Percentiles rank a stretch among this genome's conserved stretches.
phyloP scores from a whole-genome alignment of 768 basidiomycete genomes.

The Tubosaeta brunneosetosa region DNA sequence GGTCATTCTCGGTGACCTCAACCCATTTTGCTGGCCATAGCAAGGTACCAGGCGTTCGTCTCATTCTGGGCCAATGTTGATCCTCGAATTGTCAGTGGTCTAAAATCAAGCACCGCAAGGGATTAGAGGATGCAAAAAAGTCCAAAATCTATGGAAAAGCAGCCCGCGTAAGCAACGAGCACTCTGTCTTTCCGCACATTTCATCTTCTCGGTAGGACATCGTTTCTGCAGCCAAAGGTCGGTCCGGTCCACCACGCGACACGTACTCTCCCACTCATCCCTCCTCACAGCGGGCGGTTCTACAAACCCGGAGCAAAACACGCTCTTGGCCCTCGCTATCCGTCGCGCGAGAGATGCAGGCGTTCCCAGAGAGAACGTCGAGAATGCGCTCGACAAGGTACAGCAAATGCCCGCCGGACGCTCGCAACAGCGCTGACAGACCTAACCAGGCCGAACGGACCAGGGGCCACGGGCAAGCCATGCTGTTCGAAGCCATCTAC shows the following conservation, averaged over 20 bases:
- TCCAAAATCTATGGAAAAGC: constrained; percentile 54
- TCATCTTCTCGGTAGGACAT: constrained; percentile 46
- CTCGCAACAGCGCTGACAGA: not conserved
- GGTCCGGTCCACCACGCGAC: constrained; percentile 11
- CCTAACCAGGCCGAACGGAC: constrained; percentile 41
- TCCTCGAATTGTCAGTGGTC: constrained; percentile 49
- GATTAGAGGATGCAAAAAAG: constrained; percentile 57
- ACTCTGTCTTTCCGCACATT: not conserved
- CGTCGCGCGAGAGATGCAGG: constrained; percentile 52
- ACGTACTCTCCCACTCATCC: not conserved
- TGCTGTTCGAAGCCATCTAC: constrained; percentile 60
- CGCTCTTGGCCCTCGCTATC: constrained; percentile 48
- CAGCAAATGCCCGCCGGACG: not conserved
- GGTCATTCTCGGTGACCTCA: constrained; percentile 26
- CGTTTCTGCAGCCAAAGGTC: constrained; percentile 55
- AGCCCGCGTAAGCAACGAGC: constrained; percentile 41
- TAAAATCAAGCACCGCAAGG: constrained; percentile 71
- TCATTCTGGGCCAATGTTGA: constrained; percentile 2
- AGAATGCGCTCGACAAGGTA: constrained; percentile 56
- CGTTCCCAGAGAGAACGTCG: constrained; percentile 67
- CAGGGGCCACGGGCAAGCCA: constrained; percentile 44
- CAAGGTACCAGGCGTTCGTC: constrained; percentile 28
- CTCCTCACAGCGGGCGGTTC: constrained; percentile 49
- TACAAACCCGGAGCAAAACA: constrained; percentile 49
- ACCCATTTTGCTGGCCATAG: constrained; percentile 35